Evolutionary conservation across 192 early-diverging fungal species (phyloP).

Genomic region (Coemansia sp.): DNA sequence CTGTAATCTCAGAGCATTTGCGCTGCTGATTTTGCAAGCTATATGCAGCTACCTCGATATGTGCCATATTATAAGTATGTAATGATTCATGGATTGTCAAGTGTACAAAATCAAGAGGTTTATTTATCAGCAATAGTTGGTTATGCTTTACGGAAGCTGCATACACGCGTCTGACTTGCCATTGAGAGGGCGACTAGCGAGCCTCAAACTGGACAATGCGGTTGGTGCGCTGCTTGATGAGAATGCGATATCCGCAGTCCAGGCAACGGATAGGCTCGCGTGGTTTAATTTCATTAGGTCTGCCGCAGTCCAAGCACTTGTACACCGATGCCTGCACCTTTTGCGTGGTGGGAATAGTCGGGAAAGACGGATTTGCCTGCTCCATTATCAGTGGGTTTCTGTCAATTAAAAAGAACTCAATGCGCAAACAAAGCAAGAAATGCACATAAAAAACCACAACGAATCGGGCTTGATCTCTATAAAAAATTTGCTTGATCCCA

Average conservation of each 20-base stretch:
- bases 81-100: no score
- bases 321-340: constrained; percentile 25
- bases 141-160: no score
- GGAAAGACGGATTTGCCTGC: constrained; percentile 3
- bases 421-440: constrained; percentile 8
- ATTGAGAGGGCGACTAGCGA: constrained; percentile 55
- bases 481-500: constrained; percentile 12
- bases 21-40: no score
- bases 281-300: constrained; percentile 88
- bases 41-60: no score
- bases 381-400: constrained; percentile 5
- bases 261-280: constrained; percentile 94
- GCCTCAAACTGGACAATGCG: constrained; percentile 97
- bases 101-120: no score
- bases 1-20: no score
- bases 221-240: constrained; percentile 95
- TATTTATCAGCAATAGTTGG: neutral
- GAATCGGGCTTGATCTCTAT: neutral
- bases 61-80: no score
- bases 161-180: neutral
- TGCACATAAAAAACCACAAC: neutral
- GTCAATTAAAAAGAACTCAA: neutral
- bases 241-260: constrained; percentile 92
- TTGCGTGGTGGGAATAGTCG: neutral
- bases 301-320: constrained; percentile 68